Evolutionary conservation across 2,329 filamentous ascomycete species (phyloP).

Genomic region (Botrytis tulipae): DNA sequence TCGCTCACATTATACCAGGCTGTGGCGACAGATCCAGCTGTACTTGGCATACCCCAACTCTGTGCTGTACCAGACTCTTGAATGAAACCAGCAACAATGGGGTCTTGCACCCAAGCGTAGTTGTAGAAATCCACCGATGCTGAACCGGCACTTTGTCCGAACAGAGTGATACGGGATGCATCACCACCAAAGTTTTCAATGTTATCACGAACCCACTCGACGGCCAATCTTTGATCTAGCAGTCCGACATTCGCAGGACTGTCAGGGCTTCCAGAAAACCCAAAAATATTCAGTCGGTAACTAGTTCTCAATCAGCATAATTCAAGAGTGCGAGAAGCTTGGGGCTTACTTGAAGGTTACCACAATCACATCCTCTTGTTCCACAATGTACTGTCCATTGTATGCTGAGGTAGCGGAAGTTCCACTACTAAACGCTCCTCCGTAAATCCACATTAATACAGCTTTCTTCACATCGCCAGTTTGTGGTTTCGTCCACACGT

Average conservation of each 20-base stretch:
- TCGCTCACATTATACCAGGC: constrained; percentile 34
- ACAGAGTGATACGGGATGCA: constrained; percentile 51
- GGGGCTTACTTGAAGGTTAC: constrained; percentile 48
- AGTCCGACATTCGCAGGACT: constrained; percentile 55
- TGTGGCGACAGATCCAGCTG: constrained; percentile 23
- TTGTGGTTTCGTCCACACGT: constrained; percentile 41
- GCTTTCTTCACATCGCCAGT: constrained; percentile 38
- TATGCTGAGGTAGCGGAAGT: constrained; percentile 42
- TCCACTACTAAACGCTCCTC: constrained; percentile 42
- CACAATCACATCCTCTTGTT: constrained; percentile 45
- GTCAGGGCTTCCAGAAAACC: constrained; percentile 40
- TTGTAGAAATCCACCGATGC: constrained; percentile 49
- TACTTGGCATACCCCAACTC: constrained; percentile 32
- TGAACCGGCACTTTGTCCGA: constrained; percentile 54
- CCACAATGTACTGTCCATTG: constrained; percentile 44
- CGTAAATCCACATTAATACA: constrained; percentile 46
- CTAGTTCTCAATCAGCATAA: constrained; percentile 28
- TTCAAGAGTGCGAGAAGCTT: constrained; percentile 24
- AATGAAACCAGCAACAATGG: constrained; percentile 38
- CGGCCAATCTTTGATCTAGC: constrained; percentile 57
- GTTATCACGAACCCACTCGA: constrained; percentile 61
- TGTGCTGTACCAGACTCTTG: constrained; percentile 38
- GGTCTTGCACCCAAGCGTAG: constrained; percentile 38
- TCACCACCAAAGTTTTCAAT: constrained; percentile 61
- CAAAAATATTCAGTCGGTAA: constrained; percentile 43